Conservation (phyloP, 192 early-diverging fungal genomes). For the Dissophora globulifera region DNA sequence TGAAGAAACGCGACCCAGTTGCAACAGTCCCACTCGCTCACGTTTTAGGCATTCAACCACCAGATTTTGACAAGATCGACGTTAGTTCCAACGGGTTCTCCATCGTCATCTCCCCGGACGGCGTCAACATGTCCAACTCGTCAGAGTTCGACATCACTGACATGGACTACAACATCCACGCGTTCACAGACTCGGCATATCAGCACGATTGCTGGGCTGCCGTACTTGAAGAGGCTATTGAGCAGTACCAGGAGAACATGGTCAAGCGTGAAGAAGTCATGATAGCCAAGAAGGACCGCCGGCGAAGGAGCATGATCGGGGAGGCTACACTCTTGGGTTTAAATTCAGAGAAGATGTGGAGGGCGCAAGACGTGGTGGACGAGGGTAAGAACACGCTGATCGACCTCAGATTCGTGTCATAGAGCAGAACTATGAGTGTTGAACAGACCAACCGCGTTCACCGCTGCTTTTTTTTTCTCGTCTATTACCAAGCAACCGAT, state of each 20-base stretch:
- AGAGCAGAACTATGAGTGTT: too few species aligned
- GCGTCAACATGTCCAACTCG: slow-evolving; percentile 19
- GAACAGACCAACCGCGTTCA: too few species aligned
- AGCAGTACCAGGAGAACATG: slow-evolving; percentile 34
- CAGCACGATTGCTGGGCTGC: slow-evolving; percentile 25
- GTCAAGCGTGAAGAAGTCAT: slow-evolving; percentile 7
- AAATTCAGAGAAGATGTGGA: neutral
- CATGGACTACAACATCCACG: slow-evolving; percentile 37
- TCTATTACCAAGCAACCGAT: too few species aligned
- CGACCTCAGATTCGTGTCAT: slow-evolving; percentile 43
- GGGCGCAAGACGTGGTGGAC: neutral
- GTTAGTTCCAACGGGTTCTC: slow-evolving; percentile 31
- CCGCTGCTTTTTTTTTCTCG: too few species aligned
- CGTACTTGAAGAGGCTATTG: slow-evolving; percentile 22
- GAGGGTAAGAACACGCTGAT: slow-evolving; percentile 4
- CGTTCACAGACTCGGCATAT: slow-evolving; percentile 39
- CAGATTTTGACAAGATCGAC: slow-evolving; percentile 45
- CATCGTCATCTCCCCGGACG: neutral
- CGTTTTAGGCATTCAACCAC: slow-evolving; percentile 25
- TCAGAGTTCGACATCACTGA: slow-evolving; percentile 24
- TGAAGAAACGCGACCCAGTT: slow-evolving; percentile 46
- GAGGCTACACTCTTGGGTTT: neutral
- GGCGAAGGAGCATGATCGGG: slow-evolving; percentile 6
- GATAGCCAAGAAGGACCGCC: slow-evolving; percentile 10
- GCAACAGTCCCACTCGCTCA: slow-evolving; percentile 23